Evolutionary conservation across 345 rosid genomes (phyloP), one percentile per base, ranked within the genome.

Genomic region (Lumnitzera littorea): DNA sequence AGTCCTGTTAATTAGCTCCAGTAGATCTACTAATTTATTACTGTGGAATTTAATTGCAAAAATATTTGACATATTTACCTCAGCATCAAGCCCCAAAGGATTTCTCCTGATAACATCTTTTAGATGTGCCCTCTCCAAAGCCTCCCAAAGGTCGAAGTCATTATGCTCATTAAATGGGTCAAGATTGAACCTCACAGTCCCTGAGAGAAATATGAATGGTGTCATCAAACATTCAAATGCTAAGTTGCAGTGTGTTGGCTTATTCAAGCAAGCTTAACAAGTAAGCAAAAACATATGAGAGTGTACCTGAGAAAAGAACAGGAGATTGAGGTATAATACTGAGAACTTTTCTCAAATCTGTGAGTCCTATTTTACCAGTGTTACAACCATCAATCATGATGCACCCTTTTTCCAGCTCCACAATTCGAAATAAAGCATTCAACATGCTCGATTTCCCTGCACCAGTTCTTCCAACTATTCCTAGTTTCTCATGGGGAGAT

Each of bases 401-500:
- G 68, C 84, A 80, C 72, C 99, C 97, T 16, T 75, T 86, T 71
- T 90, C 86, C 43, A 90, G 51, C 74, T 94, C 96, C 49, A 90
- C 95, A 61, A 90, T 86, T 72, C 96, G 86, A 69, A 84, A 90
- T 58, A 90, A 77, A 57, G 97, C 96, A 80, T 90, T 94, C 51
- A 90, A 75, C 97, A 94, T 81, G 63, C 97, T 90, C 60, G 97
- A 90, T 73, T 94, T 94, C 47, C 97, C 97, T 1, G 95, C 96
- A 51, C 99, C 99, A 56, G 96, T 90, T 85, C 99, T 88, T 75
- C 99, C 97, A 54, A 90, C 99, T 43, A 94, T 84, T 50, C 99
- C 97, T 62, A 88, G 71, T 78, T 86, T 90, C 80, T 88, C 91
- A 72, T 82, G 72, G 1, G 97, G 86, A 53, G 84, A 74, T 61